Percentiles rank a stretch among this genome's conserved stretches.
Evolutionary conservation across 257 asterid genomes (phyloP).

Genomic region (Coffea eugenioides): DNA sequence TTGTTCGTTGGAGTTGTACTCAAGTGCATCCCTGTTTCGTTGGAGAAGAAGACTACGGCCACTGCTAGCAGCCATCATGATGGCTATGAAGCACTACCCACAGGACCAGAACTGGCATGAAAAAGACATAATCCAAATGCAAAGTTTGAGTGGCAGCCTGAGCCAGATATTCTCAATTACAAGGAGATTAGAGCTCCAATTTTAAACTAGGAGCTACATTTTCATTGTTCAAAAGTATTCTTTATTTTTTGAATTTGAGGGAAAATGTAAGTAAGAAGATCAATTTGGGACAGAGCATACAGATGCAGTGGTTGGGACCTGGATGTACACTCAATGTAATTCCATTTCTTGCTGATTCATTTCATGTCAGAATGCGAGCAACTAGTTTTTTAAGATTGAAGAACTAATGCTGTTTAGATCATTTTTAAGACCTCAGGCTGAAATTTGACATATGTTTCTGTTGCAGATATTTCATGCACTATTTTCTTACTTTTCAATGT

Average conservation of each 20-base stretch:
- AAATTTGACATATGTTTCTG: neutral
- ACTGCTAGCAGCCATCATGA: constrained; percentile 41
- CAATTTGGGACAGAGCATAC: no score
- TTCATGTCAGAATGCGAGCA: neutral
- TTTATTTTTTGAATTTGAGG: neutral
- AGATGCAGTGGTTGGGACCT: neutral
- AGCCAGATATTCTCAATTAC: neutral
- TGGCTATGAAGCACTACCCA: constrained; percentile 62
- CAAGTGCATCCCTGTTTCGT: constrained; percentile 73
- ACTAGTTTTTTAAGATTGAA: neutral
- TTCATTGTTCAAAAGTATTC: neutral
- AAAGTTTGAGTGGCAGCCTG: neutral
- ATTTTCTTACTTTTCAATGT: neutral
- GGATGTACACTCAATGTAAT: neutral
- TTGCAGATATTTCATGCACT: neutral
- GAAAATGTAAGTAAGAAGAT: no score
- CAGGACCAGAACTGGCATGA: constrained; percentile 48
- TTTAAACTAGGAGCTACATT: neutral
- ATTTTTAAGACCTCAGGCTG: neutral
- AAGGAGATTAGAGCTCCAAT: neutral
- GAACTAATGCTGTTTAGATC: neutral
- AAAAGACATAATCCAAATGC: neutral
- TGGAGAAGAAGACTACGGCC: constrained; percentile 25
- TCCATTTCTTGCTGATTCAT: neutral
- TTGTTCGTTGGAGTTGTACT: constrained; percentile 63